A percentile compares a stretch with the other conserved stretches of the same genome.
These are phyloP conservation scores for Pyrus pyrifolia DNA, from an alignment of 306 rosid species.

Conservation along the genomic window DNA sequence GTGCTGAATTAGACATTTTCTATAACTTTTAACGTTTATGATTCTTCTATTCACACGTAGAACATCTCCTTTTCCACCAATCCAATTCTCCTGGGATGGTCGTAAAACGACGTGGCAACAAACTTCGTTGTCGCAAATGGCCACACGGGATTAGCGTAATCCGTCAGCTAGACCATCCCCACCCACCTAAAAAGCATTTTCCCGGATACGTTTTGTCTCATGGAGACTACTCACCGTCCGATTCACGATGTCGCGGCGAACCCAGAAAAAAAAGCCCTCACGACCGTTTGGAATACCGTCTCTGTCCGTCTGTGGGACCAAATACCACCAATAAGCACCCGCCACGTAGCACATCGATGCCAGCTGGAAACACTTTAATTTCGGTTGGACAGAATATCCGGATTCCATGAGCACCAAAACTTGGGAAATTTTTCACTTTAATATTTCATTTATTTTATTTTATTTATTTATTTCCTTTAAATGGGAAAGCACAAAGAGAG, in stretches of 20 bases:
- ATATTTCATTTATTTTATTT: not conserved
- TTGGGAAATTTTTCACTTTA: not conserved
- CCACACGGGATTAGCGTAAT: not conserved
- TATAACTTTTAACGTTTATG: no score
- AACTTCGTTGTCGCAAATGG: not conserved
- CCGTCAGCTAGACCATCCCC: not conserved
- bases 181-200: not conserved
- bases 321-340: not conserved
- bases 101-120: not conserved
- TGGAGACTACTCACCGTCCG: slow-evolving; percentile 16
- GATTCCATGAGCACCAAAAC: slow-evolving; percentile 14
- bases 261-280: slow-evolving; percentile 15
- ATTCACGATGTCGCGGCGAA: not conserved
- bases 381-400: slow-evolving; percentile 36
- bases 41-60: no score
- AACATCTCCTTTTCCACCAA: not conserved
- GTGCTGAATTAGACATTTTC: no score
- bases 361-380: slow-evolving; percentile 29
- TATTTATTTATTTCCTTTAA: slow-evolving; percentile 12
- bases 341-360: slow-evolving; percentile 12
- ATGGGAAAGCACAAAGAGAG: slow-evolving; percentile 25
- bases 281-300: slow-evolving; percentile 49
- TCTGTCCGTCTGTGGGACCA: slow-evolving; percentile 18
- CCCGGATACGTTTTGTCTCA: not conserved
- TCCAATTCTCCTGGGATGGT: not conserved